Base-by-base conservation (phyloP, 2,329 filamentous ascomycete species). In the Xylaria sp. region DNA sequence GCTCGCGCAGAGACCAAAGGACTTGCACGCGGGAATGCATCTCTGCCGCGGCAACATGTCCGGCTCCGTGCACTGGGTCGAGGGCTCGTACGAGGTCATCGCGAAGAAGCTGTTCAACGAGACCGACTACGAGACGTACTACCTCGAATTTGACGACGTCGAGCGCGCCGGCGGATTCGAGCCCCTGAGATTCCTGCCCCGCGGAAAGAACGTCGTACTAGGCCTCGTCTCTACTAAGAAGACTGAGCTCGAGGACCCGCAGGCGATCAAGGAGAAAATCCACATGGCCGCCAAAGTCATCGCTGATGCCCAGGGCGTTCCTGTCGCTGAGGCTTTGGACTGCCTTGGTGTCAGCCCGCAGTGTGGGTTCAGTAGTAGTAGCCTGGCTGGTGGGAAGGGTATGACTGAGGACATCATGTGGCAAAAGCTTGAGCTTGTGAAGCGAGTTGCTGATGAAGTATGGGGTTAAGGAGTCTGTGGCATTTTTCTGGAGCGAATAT, bases 21-120 rank as follows among this genome's bases (percentile, higher is more conserved):
- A 88, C 69, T 81, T 90, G 79, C 87, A 89, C 70, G 77, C 88
- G 17, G 88, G 88, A n/a, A 84, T 90, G 36, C 88, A 90, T 75
- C 78, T 90, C 49, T 90, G 88, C 79, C 80, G 77, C 11, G 77
- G 77, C 15, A 75, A 86, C 73, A 84, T 84, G 74, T 78, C 83
- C 53, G 80, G 81, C 56, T 82, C 80, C 44, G 81, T 81, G 59
- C 80, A 84, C 73, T 85, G 84, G 78, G 82, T 83, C 25, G 82
- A 84, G 67, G 83, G 83, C 39, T 82, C 82, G 29, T 86, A 86
- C 71, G 83, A 85, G 73, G 78, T 78, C 22, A 85, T 86, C 59
- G 83, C 84, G 11, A 77, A 79, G 60, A 84, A 82, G 72, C 77
- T 85, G 31, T 85, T 86, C 77, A 76, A 80, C 65, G 79, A 83